phyloP scores from a whole-genome alignment of 176 grass and related monocot genomes.

The Musa beccarii region DNA sequence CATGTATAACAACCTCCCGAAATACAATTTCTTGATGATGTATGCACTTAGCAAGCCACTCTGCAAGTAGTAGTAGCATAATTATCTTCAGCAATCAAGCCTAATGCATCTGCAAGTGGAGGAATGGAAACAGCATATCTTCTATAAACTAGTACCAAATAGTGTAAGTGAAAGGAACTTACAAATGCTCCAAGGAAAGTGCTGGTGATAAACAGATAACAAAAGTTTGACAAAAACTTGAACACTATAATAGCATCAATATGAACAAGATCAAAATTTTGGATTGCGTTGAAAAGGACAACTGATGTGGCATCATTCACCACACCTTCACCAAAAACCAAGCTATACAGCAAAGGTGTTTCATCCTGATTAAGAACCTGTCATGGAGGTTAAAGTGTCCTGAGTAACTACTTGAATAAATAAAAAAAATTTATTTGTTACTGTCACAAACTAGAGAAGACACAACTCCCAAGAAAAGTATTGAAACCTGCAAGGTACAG shows the following conservation, averaged over 20 bases:
- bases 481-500: constrained; percentile 86
- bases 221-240: constrained; percentile 67
- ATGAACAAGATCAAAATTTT: constrained; percentile 71
- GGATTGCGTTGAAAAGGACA: constrained; percentile 94
- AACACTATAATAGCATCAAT: constrained; percentile 39
- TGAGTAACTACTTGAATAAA: not conserved
- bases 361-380: constrained; percentile 98
- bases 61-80: constrained; percentile 28
- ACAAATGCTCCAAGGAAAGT: constrained; percentile 92
- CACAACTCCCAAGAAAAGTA: not conserved
- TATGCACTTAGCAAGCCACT: constrained; percentile 85
- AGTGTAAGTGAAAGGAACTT: constrained; percentile 22
- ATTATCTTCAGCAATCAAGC: not conserved
- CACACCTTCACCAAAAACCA: constrained; percentile 96
- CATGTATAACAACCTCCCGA: constrained; percentile 63
- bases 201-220: constrained; percentile 74
- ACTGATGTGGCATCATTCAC: constrained; percentile 95
- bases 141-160: not conserved
- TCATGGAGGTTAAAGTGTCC: constrained; percentile 21
- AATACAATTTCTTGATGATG: constrained; percentile 90
- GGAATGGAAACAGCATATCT: not conserved
- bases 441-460: not conserved
- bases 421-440: not conserved
- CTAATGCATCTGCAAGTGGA: not conserved
- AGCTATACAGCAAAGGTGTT: constrained; percentile 79